Base-by-base conservation (phyloP, 2,329 filamentous ascomycete species). In the Cercospora janseana region DNA sequence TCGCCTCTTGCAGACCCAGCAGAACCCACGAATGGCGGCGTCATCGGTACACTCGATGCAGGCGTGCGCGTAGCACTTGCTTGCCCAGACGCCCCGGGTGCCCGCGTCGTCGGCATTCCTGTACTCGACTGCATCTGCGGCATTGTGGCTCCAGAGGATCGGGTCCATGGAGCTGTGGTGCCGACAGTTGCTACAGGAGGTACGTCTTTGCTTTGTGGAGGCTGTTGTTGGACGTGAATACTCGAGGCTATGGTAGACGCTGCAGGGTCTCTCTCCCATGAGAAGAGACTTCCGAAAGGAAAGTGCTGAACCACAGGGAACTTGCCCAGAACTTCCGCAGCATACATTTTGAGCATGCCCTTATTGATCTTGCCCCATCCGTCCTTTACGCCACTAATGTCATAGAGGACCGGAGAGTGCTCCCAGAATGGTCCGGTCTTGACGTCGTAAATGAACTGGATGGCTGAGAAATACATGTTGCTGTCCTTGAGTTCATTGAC, bases 311-410 rank as follows among this genome's bases (percentile, higher is more conserved):
- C 89, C 2, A 98, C 93, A 2, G 93, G 93, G 65, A 96, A 96
- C 69, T 98, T 98, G 29, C 87, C 88, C 10, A 98, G 76, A 3
- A 98, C 93, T 73, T 98, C 93, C 13, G 88, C 93, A 60, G 94
- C 90, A 73, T 92, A 98, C 93, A 98, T 98, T 72, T 97, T 98
- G 63, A 98, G 82, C 93, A 98, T 97, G 44, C 93, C 93, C 61
- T 77, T 78, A 71, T 98, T 97, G 64, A 98, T 95, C 75, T 98
- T 98, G 27, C 87, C 93, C 93, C 93, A 98, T n/a, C 93, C 75
- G 21, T 74, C 85, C 59, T 82, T 83, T 57, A 98, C 87, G 8
- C 93, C 93, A 0, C 89, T 95, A 32, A 98, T 89, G 68, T 98
- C 91, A 67, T 86, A 98, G 9, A 98, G 74, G 59, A 95, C 92